Base-by-base conservation (phyloP, 768 basidiomycete species). In the Melanogaster broomeanus region DNA sequence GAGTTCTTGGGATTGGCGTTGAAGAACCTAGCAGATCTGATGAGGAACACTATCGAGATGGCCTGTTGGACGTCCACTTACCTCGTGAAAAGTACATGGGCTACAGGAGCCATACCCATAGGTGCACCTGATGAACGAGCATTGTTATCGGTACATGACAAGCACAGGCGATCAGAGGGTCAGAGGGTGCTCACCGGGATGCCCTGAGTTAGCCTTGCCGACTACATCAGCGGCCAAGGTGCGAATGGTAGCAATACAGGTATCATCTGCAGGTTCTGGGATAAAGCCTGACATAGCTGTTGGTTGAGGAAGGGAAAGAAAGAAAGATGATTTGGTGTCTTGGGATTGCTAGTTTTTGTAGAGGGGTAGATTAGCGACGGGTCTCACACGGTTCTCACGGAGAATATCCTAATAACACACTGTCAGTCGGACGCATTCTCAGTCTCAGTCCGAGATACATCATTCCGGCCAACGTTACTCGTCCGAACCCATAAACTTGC, bases 191-290 rank as follows among this genome's bases (percentile, higher is more conserved):
- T 43, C 54, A 87, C 92, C 92, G 55, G 91, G 93, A 72, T 95
- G 93, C 51, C 93, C 93, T 60, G 91, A 93, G 83, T 96, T 96
- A 63, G 93, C 88, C 74, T 92, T 90, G 58, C 72, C 84, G 42
- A 90, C 88, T 60, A 85, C 78, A 74, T 87, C 87, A 33, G 82
- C 86, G 49, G 88, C 84, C 54, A 91, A 82, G 37, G 83, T 80
- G 52, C 88, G 84, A 70, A 89, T 90, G 49, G 87, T 87, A 49
- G 84, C 80, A 58, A 90, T 76, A 59, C 83, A 77, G 50, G 77
- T 63, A 53, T 80, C 75, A 65, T 91, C 89, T 45, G 75, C 57
- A 52, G 61, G 42, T 16, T 71, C 56, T 38, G 70, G 49, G 38
- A 53, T 55, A 64, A 78, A 79, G 1, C 45, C 61, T 49, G 78